A percentile compares a stretch with the other conserved stretches of the same genome.
These are phyloP conservation scores for Suillus subluteus DNA, from an alignment of 768 basidiomycete species.

Conservation along the genomic window DNA sequence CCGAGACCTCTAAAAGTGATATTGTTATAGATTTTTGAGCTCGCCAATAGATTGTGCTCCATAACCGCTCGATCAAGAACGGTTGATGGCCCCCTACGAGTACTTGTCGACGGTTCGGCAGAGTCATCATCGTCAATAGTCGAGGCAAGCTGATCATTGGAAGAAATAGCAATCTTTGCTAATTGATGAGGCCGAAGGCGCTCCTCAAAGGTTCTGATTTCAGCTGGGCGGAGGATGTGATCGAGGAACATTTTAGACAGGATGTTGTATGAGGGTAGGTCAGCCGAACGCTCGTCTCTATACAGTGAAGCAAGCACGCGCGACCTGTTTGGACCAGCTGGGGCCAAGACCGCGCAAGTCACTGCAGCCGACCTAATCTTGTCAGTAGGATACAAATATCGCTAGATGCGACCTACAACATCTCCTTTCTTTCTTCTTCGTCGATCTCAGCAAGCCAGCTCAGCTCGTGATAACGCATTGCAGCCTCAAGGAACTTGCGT, in stretches of 20 bases:
- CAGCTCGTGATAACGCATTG: conserved; percentile 91
- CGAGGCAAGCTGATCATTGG: conserved; percentile 80
- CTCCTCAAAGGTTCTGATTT: conserved; percentile 88
- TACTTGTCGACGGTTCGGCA: conserved; percentile 63
- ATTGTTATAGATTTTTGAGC: conserved; percentile 97
- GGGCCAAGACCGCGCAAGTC: conserved; percentile 94
- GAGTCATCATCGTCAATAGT: conserved; percentile 59
- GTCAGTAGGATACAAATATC: conserved; percentile 17
- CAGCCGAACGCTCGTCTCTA: conserved; percentile 86
- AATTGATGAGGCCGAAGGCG: conserved; percentile 92
- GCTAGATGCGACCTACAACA: conserved; percentile 67
- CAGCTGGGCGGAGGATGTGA: conserved; percentile 88
- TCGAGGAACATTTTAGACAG: conserved; percentile 98
- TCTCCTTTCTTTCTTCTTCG: conserved; percentile 88
- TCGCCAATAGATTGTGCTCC: conserved; percentile 97
- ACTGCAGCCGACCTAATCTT: conserved; percentile 79
- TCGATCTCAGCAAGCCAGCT: conserved; percentile 91
- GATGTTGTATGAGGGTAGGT: conserved; percentile 85
- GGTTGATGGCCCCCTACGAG: conserved; percentile 89
- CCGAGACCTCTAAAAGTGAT: conserved; percentile 96
- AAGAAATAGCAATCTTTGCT: conserved; percentile 85
- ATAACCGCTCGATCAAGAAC: conserved; percentile 97
- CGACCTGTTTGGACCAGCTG: conserved; percentile 95
- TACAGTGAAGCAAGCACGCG: conserved; percentile 91
- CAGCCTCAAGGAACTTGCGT: conserved; percentile 93